Base-by-base conservation (phyloP, 768 basidiomycete genomes). In the Rhizopogon vulgaris region DNA sequence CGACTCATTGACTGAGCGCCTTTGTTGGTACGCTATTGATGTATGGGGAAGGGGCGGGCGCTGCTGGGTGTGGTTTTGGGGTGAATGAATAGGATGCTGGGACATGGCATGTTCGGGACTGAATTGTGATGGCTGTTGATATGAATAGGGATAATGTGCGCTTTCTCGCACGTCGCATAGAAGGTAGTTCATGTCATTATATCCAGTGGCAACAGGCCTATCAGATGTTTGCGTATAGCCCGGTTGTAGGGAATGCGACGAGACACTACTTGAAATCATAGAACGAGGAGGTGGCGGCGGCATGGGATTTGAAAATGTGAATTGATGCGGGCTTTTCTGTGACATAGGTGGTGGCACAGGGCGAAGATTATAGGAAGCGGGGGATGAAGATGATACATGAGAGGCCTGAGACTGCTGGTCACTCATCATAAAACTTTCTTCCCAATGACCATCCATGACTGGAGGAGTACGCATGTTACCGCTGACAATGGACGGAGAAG, bases 1-100 rank as follows among this genome's bases (percentile, higher is more conserved):
- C 22, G 82, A 74, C 42, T 84, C 83, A 28, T 79, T 80, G 47
- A 78, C 69, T 37, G 82, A 73, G 47, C 84, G 76, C 54, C 82
- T 75, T 57, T 79, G 80, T 38, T 75, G 73, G 61, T 77, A 84
- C 12, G 78, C 68, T 52, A 78, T 57, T 38, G 77, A 62, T 8
- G 72, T 66, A 49, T 79, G 75, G 6, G 73, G 72, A 32, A 75
- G 66, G 38, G 64, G 65, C 28, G 69, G 60, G 47, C 74, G 73
- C 47, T 66, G 65, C 36, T 74, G 63, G 37, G 53, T 58, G 51
- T 63, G 68, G 48, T 64, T 55, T 32, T 64, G 57, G 39, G 70
- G 65, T 28, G 70, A 56, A 58, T 72, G 69, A 17, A 69, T 66
- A 30, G 73, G 59, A 27, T 71, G 63, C 43, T 73, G 65, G 22